Evolutionary conservation across 1,284 basidiomycete species (phyloP), one percentile per base, ranked within the genome.

Genomic region (Rhizoctonia solani): DNA sequence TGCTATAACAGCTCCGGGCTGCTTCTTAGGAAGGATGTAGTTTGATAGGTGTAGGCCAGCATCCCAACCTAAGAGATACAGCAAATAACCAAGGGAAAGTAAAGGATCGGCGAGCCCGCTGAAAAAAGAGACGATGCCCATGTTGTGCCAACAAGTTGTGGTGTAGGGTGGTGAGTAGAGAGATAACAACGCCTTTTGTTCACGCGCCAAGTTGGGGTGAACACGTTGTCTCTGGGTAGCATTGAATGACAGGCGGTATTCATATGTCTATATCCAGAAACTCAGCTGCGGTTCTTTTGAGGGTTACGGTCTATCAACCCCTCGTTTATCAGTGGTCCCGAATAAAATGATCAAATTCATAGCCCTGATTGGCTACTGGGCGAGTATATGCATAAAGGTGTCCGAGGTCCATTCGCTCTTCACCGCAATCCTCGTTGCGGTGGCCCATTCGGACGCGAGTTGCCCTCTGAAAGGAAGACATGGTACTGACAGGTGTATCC

Each of bases 51-150:
- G 52, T 21, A 69, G 68, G 4, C 54, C 54, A 25, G 37, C 54
- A 27, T 69, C 68, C 63, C 61, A 66, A 30, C 32, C 27, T 49
- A 69, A 11, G 46, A 69, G 32, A n/a, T 37, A 46, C 2, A 63
- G 34, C 14, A 63, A 42, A 8, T 50, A 34, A 8, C 47, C 59
- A 13, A 63, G 21, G 4, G 59, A 37, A 37, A 39, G 34, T 23
- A 52, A 23, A 25, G 59, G 49, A 49, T 63, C 59, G n/a, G 61
- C 37, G 30, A 67, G 39, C 27, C 56, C 59, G 27, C 41, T 63
- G 59, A 63, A 21, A 49, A 63, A 49, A 16, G 59, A 52, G 59
- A 63, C 34, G 23, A 63, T n/a, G n/a, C n/a, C n/a, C n/a, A n/a
- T n/a, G n/a, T n/a, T n/a, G n/a, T n/a, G n/a, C n/a, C n/a, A n/a